Percentiles rank a stretch among this genome's conserved stretches.
Evolutionary conservation across 2,329 filamentous ascomycete genomes (phyloP).

Genomic region (Nothophaeocryptopus gaeumannii): DNA sequence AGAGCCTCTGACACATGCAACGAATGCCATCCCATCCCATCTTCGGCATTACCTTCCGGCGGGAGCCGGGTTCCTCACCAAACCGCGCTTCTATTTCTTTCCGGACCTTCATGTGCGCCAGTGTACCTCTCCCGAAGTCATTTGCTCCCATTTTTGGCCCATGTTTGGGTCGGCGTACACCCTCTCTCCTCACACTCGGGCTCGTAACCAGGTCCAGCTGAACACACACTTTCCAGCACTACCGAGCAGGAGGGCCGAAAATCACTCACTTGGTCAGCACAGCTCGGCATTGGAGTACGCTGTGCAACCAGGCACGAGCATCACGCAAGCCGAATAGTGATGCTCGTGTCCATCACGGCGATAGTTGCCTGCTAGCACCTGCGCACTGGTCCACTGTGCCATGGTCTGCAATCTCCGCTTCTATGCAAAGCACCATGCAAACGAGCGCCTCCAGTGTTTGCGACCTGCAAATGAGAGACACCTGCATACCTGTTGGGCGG

Average conservation of each 20-base stretch:
- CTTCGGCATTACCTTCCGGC: too few relatives aligned
- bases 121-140: constrained; percentile 1
- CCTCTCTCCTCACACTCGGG: background rate
- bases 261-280: background rate
- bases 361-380: constrained; percentile 2
- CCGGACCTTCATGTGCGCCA: background rate
- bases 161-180: background rate
- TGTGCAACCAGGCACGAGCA: constrained; percentile 3
- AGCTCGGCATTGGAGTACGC: constrained; percentile 2
- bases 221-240: background rate
- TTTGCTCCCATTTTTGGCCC: background rate
- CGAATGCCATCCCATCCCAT: too few relatives aligned
- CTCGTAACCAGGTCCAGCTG: background rate
- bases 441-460: background rate
- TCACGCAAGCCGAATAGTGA: constrained; percentile 4
- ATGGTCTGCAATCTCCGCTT: constrained; percentile 11
- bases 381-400: background rate
- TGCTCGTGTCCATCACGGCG: constrained; percentile 7
- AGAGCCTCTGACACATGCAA: background rate
- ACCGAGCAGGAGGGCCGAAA: background rate
- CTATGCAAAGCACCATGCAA: constrained; percentile 8
- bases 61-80: too few relatives aligned
- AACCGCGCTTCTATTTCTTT: too few relatives aligned
- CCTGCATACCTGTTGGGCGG: constrained; percentile 1
- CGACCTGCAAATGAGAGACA: background rate